Percentiles rank a stretch among this genome's conserved stretches.
Evolutionary conservation across 2,329 filamentous ascomycete species (phyloP).

Genomic region (Incumbomyces delicatus): DNA sequence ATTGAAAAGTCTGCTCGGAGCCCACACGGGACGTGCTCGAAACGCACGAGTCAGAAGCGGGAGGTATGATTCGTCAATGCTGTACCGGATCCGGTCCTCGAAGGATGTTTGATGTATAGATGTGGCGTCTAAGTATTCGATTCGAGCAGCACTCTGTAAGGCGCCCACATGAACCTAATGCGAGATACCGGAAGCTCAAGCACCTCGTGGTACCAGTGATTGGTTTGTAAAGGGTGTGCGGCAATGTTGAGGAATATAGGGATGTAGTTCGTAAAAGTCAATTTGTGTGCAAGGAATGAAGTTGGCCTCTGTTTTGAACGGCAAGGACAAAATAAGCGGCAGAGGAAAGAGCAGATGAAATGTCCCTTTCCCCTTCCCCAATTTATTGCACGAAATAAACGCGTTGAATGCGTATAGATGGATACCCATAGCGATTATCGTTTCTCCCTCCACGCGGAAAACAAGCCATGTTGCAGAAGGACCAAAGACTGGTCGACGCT

Average conservation of each 20-base stretch:
- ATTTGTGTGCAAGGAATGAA: not conserved
- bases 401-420: too few species aligned
- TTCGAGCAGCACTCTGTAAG: not conserved
- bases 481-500: too few species aligned
- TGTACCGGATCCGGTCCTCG: not conserved
- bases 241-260: too few species aligned
- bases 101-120: not conserved
- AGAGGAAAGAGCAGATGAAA: not conserved
- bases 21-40: not conserved
- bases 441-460: too few species aligned
- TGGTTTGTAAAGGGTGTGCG: not conserved
- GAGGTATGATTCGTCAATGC: not conserved
- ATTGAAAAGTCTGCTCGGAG: not conserved
- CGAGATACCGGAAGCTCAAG: too few species aligned
- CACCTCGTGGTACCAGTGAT: constrained; percentile 5
- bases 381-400: too few species aligned
- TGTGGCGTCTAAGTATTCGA: not conserved
- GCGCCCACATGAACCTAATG: too few species aligned
- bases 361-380: not conserved
- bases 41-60: not conserved
- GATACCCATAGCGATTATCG: too few species aligned
- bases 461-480: too few species aligned
- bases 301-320: not conserved
- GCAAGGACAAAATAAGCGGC: not conserved
- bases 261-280: too few species aligned